A percentile compares a stretch with the other conserved stretches of the same genome.
These are phyloP conservation scores for Botrytis deweyae DNA, from an alignment of 2,329 filamentous ascomycete species.

Conservation along the genomic window DNA sequence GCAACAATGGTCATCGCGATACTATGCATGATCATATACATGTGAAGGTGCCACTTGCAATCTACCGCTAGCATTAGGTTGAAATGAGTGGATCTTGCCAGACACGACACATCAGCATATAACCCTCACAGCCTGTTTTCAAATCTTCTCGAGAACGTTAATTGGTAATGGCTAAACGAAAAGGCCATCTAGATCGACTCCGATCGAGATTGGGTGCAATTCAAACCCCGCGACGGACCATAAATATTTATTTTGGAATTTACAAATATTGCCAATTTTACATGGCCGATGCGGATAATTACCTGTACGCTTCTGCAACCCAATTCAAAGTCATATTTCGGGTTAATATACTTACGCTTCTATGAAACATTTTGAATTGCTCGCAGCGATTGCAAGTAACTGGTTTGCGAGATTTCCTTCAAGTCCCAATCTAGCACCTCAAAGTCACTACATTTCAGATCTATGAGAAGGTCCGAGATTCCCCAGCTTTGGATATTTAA, in stretches of 20 bases:
- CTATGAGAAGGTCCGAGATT: rapidly evolving
- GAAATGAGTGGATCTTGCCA: background rate
- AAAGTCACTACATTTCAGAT: background rate
- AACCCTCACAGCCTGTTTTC: background rate
- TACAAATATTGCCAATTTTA: background rate
- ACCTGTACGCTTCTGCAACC: background rate
- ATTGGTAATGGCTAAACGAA: background rate
- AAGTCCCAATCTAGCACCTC: background rate
- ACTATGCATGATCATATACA: background rate
- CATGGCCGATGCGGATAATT: background rate
- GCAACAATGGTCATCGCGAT: background rate
- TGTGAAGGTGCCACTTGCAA: background rate
- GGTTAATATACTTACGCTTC: background rate
- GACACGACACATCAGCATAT: background rate
- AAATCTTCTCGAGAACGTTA: rapidly evolving
- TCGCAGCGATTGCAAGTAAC: background rate
- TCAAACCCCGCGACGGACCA: background rate
- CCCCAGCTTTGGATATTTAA: too few relatives aligned
- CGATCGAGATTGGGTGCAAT: background rate
- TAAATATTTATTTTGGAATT: background rate
- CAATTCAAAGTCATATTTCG: background rate
- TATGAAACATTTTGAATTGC: background rate
- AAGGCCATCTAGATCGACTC: background rate
- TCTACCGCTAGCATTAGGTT: background rate
- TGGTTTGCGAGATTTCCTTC: background rate